Percentiles rank a stretch among this genome's conserved stretches.
phyloP scores from a whole-genome alignment of 2,329 filamentous ascomycete genomes.

The Phyllosticta citriasiana region DNA sequence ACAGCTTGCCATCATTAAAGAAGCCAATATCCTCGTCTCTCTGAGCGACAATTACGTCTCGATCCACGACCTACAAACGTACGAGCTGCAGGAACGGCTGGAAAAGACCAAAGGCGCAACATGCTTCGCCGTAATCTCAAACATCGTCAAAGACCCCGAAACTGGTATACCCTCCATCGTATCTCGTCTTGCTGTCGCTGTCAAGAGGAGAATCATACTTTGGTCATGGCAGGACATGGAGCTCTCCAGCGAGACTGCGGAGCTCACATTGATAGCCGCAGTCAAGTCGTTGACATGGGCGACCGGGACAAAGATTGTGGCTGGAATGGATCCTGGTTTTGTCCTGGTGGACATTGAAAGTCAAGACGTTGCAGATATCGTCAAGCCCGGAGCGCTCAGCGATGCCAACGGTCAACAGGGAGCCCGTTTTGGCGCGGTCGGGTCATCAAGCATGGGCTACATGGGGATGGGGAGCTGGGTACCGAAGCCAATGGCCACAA shows the following conservation, averaged over 20 bases:
- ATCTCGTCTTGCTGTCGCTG: constrained; percentile 79
- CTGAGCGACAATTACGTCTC: constrained; percentile 84
- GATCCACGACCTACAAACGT: constrained; percentile 79
- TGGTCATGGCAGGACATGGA: constrained; percentile 98
- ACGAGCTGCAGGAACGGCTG: constrained; percentile 70
- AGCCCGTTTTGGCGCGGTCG: constrained; percentile 71
- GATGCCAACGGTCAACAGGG: constrained; percentile 55
- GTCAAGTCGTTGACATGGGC: constrained; percentile 90
- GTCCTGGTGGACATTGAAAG: constrained; percentile 76
- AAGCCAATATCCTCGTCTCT: constrained; percentile 83
- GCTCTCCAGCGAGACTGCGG: constrained; percentile 59
- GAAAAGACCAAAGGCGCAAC: constrained; percentile 78
- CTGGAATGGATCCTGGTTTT: constrained; percentile 85
- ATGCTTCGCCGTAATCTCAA: constrained; percentile 86
- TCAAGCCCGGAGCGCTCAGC: constrained; percentile 62
- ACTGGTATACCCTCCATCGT: constrained; percentile 91
- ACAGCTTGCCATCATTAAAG: constrained; percentile 91
- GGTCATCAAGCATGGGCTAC: constrained; percentile 85
- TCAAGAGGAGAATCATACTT: constrained; percentile 78
- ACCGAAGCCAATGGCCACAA: constrained; percentile 78
- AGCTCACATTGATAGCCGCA: constrained; percentile 70
- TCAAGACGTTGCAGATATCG: constrained; percentile 66
- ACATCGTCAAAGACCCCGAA: constrained; percentile 80
- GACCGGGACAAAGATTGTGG: constrained; percentile 74
- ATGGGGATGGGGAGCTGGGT: constrained; percentile 90